Percentiles rank a stretch among this genome's conserved stretches.
Evolutionary conservation across 179 eudicot genomes (phyloP).

Genomic region (Actinidia arguta): DNA sequence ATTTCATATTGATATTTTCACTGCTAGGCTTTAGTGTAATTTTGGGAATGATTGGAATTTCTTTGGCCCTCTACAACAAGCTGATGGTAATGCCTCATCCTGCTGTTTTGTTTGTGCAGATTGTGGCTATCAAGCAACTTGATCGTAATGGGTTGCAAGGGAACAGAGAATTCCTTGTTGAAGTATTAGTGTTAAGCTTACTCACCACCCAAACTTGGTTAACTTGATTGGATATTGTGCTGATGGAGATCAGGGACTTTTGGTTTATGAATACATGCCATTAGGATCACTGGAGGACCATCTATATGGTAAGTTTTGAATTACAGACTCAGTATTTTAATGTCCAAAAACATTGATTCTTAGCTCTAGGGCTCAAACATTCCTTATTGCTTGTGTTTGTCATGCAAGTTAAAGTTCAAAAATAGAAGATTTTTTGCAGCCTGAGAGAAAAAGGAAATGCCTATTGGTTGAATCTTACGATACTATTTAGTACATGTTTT

Average conservation of each 20-base stretch:
- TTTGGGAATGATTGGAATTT: not conserved
- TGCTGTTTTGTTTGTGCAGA: constrained; percentile 21
- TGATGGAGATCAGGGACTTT: constrained; percentile 50
- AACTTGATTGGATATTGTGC: constrained; percentile 50
- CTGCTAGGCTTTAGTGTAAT: not conserved
- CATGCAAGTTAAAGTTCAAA: too few species aligned
- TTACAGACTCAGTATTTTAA: not conserved
- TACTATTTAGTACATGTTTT: constrained; percentile 5
- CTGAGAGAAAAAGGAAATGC: not conserved
- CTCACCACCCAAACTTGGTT: constrained; percentile 49
- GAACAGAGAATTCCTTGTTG: constrained; percentile 48
- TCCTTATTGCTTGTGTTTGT: not conserved
- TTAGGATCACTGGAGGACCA: constrained; percentile 52
- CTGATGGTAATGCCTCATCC: not conserved
- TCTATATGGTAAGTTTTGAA: constrained; percentile 27
- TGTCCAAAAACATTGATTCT: not conserved
- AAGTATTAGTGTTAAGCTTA: constrained; percentile 45
- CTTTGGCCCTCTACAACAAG: not conserved
- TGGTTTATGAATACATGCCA: constrained; percentile 51
- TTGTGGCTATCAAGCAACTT: constrained; percentile 54
- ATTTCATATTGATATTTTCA: not conserved
- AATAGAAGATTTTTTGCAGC: not conserved
- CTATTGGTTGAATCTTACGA: not conserved
- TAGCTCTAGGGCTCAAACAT: not conserved
- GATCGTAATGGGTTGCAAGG: constrained; percentile 52